A percentile compares a stretch with the other conserved stretches of the same genome.
phyloP scores from a whole-genome alignment of 768 basidiomycete genomes.

The Kwoniella shandongensis region DNA sequence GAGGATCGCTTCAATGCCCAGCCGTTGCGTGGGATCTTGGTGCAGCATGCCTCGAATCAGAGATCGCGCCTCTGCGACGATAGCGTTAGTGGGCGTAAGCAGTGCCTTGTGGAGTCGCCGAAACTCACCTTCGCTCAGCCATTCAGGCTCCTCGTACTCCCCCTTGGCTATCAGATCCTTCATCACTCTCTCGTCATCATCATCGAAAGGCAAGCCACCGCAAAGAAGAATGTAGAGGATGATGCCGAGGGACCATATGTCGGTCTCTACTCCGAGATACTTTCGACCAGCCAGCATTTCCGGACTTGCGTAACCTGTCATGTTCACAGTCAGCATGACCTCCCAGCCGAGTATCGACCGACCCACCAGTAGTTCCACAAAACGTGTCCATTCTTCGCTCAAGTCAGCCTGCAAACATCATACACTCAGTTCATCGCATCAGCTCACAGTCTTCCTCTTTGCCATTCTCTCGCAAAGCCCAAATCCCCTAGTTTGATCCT shows the following conservation, averaged over 20 bases:
- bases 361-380: constrained; percentile 84
- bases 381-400: constrained; percentile 82
- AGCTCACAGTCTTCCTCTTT: constrained; percentile 46
- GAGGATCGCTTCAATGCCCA: constrained; percentile 80
- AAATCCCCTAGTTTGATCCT: constrained; percentile 92
- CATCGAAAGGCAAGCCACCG: constrained; percentile 85
- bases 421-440: not conserved
- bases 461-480: constrained; percentile 85
- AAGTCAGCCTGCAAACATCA: constrained; percentile 59
- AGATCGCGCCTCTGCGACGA: constrained; percentile 73
- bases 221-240: constrained; percentile 87
- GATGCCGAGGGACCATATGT: constrained; percentile 90
- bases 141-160: constrained; percentile 86
- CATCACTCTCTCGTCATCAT: constrained; percentile 76
- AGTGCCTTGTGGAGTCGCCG: no score
- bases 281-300: constrained; percentile 86
- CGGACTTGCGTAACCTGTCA: constrained; percentile 68
- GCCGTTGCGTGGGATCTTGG: constrained; percentile 71
- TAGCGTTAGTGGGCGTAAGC: not conserved
- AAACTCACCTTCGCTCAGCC: constrained; percentile 76
- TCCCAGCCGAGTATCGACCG: constrained; percentile 2
- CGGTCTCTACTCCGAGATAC: constrained; percentile 90
- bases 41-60: constrained; percentile 75
- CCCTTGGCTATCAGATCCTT: constrained; percentile 77
- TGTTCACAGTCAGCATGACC: not conserved